These are phyloP conservation scores for Rhinocladiella similis DNA, from an alignment of 2,329 filamentous ascomycete genomes.

Conservation along the genomic window DNA sequence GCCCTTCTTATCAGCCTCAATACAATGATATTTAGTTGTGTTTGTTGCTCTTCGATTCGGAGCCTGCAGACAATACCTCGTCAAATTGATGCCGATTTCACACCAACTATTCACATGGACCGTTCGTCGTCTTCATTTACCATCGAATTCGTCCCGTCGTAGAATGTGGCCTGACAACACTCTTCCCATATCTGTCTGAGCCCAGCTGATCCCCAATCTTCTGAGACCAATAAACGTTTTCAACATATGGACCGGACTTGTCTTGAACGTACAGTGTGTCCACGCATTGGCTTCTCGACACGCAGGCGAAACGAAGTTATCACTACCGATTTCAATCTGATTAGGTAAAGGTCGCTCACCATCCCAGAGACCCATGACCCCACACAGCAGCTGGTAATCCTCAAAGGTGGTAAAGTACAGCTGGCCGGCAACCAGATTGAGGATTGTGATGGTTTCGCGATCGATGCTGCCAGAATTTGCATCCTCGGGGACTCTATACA, in stretches of 20 bases:
- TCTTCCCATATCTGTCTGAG: slow-evolving; percentile 48
- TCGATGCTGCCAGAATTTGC: slow-evolving; percentile 18
- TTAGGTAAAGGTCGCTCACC: slow-evolving; percentile 41
- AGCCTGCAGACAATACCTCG: too few species aligned
- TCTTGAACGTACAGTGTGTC: slow-evolving; percentile 34
- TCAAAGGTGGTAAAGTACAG: slow-evolving; percentile 58
- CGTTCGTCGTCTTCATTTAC: background rate
- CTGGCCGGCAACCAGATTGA: slow-evolving; percentile 69
- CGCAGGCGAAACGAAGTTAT: slow-evolving; percentile 32
- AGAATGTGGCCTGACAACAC: slow-evolving; percentile 41
- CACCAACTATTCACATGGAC: too few species aligned
- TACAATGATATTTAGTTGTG: too few species aligned
- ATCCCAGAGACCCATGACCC: slow-evolving; percentile 29
- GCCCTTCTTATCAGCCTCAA: too few species aligned
- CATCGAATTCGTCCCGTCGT: slow-evolving; percentile 35
- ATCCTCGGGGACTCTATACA: slow-evolving; percentile 43
- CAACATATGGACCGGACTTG: slow-evolving; percentile 46
- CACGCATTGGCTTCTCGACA: slow-evolving; percentile 27
- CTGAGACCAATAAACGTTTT: slow-evolving; percentile 38
- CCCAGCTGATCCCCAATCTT: slow-evolving; percentile 41
- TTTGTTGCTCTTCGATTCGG: too few species aligned
- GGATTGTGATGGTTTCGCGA: slow-evolving; percentile 42
- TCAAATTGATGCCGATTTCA: background rate
- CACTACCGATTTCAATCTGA: slow-evolving; percentile 28
- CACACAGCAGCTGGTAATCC: slow-evolving; percentile 50